Percentiles rank a stretch among this genome's conserved stretches.
These are phyloP conservation scores for Fusarium stilboides DNA, from an alignment of 2,329 filamentous ascomycete species.

Conservation along the genomic window DNA sequence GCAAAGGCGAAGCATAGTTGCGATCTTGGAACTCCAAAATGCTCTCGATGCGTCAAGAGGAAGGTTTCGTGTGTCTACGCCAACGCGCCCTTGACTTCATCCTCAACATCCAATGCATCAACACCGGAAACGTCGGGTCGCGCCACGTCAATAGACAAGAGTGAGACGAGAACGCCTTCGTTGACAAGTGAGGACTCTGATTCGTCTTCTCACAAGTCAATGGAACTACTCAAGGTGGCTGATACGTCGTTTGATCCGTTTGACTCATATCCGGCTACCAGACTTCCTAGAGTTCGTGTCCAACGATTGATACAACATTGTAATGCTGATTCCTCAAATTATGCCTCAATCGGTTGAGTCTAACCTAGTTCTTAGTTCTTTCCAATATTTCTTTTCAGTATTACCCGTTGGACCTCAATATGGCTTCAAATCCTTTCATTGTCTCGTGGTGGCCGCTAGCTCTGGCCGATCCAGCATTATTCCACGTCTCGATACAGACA, in stretches of 20 bases:
- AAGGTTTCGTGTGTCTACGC: constrained; percentile 65
- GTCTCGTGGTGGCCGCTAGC: constrained; percentile 73
- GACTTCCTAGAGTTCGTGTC: constrained; percentile 65
- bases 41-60: constrained; percentile 68
- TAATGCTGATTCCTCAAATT: constrained; percentile 51
- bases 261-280: constrained; percentile 68
- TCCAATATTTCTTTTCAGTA: constrained; percentile 73
- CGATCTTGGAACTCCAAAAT: constrained; percentile 67
- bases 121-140: constrained; percentile 25
- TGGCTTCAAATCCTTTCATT: constrained; percentile 70
- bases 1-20: constrained; percentile 70
- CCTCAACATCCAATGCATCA: neutral
- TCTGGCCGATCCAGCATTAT: constrained; percentile 68
- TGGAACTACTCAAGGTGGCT: constrained; percentile 44
- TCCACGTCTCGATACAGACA: constrained; percentile 72
- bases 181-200: neutral
- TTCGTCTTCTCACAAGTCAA: constrained; percentile 5
- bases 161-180: neutral
- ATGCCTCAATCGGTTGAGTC: constrained; percentile 12
- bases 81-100: constrained; percentile 64
- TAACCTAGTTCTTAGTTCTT: constrained; percentile 63
- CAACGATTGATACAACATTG: constrained; percentile 71
- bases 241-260: constrained; percentile 66
- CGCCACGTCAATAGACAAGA: neutral
- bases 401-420: constrained; percentile 69